phyloP scores from a whole-genome alignment of 2,329 filamentous ascomycete genomes.

The Epichloe elymi region DNA sequence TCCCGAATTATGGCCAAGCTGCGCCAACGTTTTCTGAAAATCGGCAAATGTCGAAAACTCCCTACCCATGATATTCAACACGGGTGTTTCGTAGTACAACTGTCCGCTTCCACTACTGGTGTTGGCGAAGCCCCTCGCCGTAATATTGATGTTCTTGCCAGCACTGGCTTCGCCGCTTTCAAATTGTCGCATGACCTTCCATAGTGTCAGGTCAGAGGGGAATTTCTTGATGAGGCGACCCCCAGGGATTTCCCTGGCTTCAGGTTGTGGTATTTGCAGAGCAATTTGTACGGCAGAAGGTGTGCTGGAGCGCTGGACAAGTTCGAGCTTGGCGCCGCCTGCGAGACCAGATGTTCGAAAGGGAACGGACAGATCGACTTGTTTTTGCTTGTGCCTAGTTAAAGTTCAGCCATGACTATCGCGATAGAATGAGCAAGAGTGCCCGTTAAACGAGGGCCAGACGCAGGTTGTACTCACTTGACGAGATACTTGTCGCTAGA shows the following conservation, averaged over 20 bases:
- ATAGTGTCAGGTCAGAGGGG: conserved; percentile 74
- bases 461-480: conserved; percentile 44
- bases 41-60: conserved; percentile 66
- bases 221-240: conserved; percentile 73
- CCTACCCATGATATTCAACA: conserved; percentile 70
- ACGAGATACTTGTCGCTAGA: conserved; percentile 62
- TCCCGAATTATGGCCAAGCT: conserved; percentile 77
- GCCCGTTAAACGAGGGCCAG: neutral
- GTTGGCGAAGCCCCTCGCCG: conserved; percentile 67
- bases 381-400: conserved; percentile 67
- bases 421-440: too few relatives aligned
- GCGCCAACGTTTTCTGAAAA: conserved; percentile 76
- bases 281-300: conserved; percentile 78
- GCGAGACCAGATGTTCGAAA: conserved; percentile 72
- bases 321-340: conserved; percentile 81
- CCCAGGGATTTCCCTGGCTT: conserved; percentile 49
- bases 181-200: conserved; percentile 81
- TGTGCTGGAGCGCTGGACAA: conserved; percentile 75
- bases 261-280: conserved; percentile 67
- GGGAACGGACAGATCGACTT: conserved; percentile 71
- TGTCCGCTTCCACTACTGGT: conserved; percentile 52
- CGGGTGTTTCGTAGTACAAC: conserved; percentile 77
- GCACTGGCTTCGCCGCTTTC: conserved; percentile 59
- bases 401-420: neutral
- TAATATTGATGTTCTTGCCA: conserved; percentile 61